Evolutionary conservation across 352 stramenopile genomes (phyloP).

Genomic region (Blastocystis sp.): DNA sequence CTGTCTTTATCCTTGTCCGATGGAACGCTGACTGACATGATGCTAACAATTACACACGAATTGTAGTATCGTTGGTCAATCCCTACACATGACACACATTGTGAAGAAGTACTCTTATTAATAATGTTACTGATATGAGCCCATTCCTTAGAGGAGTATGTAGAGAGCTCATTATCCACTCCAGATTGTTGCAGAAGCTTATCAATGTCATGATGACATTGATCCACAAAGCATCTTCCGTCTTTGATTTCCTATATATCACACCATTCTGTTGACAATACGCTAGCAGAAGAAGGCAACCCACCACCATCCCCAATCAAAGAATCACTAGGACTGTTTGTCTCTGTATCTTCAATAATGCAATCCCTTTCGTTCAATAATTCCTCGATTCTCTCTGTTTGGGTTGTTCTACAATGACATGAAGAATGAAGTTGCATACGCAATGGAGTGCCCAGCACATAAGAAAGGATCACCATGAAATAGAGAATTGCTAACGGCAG

Average conservation of each 20-base stretch:
- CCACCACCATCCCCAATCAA: background rate
- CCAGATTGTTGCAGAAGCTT: background rate
- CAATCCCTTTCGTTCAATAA: background rate
- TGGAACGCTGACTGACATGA: background rate
- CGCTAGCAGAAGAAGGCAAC: background rate
- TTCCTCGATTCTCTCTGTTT: background rate
- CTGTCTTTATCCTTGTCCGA: background rate
- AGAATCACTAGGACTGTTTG: background rate
- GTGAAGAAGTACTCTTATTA: background rate
- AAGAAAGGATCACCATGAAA: background rate
- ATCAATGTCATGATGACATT: background rate
- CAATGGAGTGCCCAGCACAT: background rate
- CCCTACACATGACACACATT: background rate
- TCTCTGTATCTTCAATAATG: background rate
- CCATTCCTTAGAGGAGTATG: background rate
- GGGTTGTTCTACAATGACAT: background rate
- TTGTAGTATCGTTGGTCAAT: background rate
- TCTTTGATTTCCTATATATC: too few species aligned
- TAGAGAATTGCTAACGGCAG: background rate
- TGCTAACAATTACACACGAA: background rate
- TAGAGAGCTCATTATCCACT: too few species aligned
- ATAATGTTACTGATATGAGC: background rate
- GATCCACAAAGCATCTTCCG: background rate
- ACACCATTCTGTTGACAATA: background rate
- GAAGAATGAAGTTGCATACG: background rate